Percentiles rank a stretch among this genome's conserved stretches.
Conservation (phyloP, 495 filamentous ascomycete species). For the Neurospora cerealis region DNA sequence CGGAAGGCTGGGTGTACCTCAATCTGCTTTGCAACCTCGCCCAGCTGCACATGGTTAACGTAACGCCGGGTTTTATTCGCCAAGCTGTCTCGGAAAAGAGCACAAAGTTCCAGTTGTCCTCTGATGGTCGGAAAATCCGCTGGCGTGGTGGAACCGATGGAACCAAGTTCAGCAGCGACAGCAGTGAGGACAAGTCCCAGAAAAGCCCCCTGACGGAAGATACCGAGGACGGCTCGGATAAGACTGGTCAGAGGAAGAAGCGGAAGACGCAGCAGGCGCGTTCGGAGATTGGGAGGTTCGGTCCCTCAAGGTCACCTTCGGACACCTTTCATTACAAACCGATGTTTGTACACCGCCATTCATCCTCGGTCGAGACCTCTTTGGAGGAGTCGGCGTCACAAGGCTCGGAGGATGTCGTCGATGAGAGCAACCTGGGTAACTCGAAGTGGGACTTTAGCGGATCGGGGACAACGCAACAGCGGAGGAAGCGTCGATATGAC, state of each 20-base stretch:
- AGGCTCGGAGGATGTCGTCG: slow-evolving; percentile 11
- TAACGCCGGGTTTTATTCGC: slow-evolving; percentile 62
- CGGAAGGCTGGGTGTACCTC: slow-evolving; percentile 69
- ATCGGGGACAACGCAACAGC: slow-evolving; percentile 28
- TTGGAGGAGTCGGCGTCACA: slow-evolving; percentile 27
- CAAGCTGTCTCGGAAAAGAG: slow-evolving; percentile 56
- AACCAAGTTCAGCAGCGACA: slow-evolving; percentile 50
- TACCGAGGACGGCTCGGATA: slow-evolving; percentile 26
- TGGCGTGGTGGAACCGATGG: slow-evolving; percentile 59
- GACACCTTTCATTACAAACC: slow-evolving; percentile 54
- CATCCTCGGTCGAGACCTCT: slow-evolving; percentile 34
- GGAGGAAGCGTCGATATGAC: slow-evolving; percentile 39
- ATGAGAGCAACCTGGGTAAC: slow-evolving; percentile 29
- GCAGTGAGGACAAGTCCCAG: slow-evolving; percentile 32
- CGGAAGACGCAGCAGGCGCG: slow-evolving; percentile 21
- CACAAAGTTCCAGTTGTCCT: slow-evolving; percentile 58
- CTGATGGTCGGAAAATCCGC: slow-evolving; percentile 61
- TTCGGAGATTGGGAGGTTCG: slow-evolving; percentile 20
- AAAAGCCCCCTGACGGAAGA: slow-evolving; percentile 31
- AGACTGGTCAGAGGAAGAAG: slow-evolving; percentile 26
- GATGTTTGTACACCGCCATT: slow-evolving; percentile 40
- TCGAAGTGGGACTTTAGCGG: slow-evolving; percentile 33
- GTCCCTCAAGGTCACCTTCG: slow-evolving; percentile 24
- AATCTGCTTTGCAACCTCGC: slow-evolving; percentile 73
- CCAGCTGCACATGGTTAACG: slow-evolving; percentile 68